Conservation (phyloP, 371 early-diverging fungal genomes). For the Actinomortierella wolfii region DNA sequence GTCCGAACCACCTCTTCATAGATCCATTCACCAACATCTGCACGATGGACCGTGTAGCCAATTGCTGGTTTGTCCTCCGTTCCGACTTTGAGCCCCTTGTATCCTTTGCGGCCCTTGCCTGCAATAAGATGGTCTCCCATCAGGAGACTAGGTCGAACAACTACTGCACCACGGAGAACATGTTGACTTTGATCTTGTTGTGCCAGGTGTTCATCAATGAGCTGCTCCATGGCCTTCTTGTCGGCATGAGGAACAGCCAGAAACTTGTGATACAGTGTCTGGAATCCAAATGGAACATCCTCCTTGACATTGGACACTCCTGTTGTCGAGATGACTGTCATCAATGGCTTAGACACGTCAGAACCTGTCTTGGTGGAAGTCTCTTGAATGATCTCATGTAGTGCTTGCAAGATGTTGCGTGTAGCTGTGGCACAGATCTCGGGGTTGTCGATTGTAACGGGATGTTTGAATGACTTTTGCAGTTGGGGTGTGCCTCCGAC, state of each 20-base stretch:
- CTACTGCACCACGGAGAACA: conserved; percentile 17
- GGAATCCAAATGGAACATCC: conserved; percentile 32
- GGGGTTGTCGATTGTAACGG: conserved; percentile 25
- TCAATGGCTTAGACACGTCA: conserved; percentile 14
- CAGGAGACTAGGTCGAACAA: conserved; percentile 20
- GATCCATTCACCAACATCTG: too few relatives aligned
- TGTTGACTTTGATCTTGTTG: not conserved
- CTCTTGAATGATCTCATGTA: conserved; percentile 18
- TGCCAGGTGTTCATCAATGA: conserved; percentile 5
- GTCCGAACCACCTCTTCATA: too few relatives aligned
- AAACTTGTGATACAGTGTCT: conserved; percentile 15
- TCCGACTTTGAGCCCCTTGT: conserved; percentile 21
- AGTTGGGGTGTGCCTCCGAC: conserved; percentile 27
- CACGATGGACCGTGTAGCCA: conserved; percentile 11
- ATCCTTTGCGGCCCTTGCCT: conserved; percentile 19
- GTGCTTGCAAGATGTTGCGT: conserved; percentile 19
- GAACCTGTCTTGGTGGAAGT: not conserved
- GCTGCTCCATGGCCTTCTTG: conserved; percentile 36
- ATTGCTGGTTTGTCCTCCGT: conserved; percentile 18
- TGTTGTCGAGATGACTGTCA: conserved; percentile 24
- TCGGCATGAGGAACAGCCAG: conserved; percentile 31
- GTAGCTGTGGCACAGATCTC: conserved; percentile 25
- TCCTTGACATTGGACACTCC: conserved; percentile 23
- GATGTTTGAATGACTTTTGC: conserved; percentile 6
- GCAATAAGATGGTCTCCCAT: conserved; percentile 15